Evolutionary conservation across 495 filamentous ascomycete genomes (phyloP), one percentile per base, ranked within the genome.

Genomic region (Penicillium goetzii): DNA sequence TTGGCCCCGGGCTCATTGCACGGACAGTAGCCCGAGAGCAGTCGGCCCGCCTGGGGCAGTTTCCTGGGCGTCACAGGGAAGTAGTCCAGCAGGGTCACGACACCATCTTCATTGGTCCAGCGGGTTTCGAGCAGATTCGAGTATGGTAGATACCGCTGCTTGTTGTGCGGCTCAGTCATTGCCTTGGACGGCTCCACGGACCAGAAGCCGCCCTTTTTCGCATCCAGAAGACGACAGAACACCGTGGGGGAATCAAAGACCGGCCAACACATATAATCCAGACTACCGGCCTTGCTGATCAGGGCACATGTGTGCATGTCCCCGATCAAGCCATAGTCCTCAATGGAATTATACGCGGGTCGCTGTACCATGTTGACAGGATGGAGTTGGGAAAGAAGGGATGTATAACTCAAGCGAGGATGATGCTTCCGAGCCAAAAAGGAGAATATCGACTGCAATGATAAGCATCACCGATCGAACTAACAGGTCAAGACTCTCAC

Each of bases 241-340:
- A 89, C 75, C 0, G 85, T 82, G 1, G 87, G 86, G 2, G 87
- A 89, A 72, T 89, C 86, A 59, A 89, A 89, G 56, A 88, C 85
- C 7, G 87, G 87, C 88, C 89, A 92, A 70, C 89, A 92, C 87
- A 92, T 89, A 66, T 84, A 90, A 73, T 91, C 89, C 65, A 90
- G 69, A 65, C 86, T 88, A 15, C 89, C 89, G 62, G 87, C 86
- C 68, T 89, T 87, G 70, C 86, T 87, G 34, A 90, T 83, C 30
- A 92, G 76, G 25, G 89, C 88, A 75, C 86, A 89, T n/a, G 89
- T 91, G 67, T 86, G 81, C 88, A 91, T 90, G 68, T 91, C 90
- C 15, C 89, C 89, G 69, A 91, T 89, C 62, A 92, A 77, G 33
- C 89, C 89, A 80, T 92, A 92, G 68, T 90, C 82, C 68, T 90